Evolutionary conservation across 2,329 filamentous ascomycete species (phyloP), one percentile per base, ranked within the genome.

Genomic region (Apiospora phragmitis): DNA sequence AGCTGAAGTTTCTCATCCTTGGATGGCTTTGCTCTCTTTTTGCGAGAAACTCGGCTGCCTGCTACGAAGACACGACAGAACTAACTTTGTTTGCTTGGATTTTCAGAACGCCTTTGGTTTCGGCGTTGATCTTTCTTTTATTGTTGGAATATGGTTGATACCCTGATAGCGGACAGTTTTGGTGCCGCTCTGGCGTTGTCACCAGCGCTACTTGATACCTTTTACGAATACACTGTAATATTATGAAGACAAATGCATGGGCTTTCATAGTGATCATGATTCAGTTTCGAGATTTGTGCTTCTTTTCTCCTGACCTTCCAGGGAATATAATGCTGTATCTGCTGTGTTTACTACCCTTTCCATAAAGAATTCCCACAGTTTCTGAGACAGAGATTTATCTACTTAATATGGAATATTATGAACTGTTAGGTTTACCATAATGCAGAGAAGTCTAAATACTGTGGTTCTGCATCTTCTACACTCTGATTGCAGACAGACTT

Each of bases 321-420:
- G 29, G 35, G 18, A 9, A 4, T 1, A 21, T n/a, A 1, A 7
- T 35, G 9, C 16, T 14, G 21, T n/a, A n/a, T n/a, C n/a, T 12
- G 29, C 8, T 2, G 2, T 35, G 16, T 21, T 62, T 12, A 1
- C 4, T 7, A 21, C 55, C 1, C 9, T 5, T 62, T 35, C 3
- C 11, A 7, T 1, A 1, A 24, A 8, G 11, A 26, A 26, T 12
- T 0, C n/a, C 14, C 1, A 1, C 5, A 14, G 5, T 12, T 14
- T 26, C 47, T 45, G 8, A 3, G 45, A 24, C 5, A 45, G 18
- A 7, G 6, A 45, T 42, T 4, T 42, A 16, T 16, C 41, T 42
- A n/a, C n/a, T n/a, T n/a, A n/a, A n/a, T 16, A 16, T 16, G 3
- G 12, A 14, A 16, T 14, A 3, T 0, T 5, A 42, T 42, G 4